Evolutionary conservation across 371 early-diverging fungal species (phyloP), one percentile per base, ranked within the genome.

Genomic region (Nematocida minor): DNA sequence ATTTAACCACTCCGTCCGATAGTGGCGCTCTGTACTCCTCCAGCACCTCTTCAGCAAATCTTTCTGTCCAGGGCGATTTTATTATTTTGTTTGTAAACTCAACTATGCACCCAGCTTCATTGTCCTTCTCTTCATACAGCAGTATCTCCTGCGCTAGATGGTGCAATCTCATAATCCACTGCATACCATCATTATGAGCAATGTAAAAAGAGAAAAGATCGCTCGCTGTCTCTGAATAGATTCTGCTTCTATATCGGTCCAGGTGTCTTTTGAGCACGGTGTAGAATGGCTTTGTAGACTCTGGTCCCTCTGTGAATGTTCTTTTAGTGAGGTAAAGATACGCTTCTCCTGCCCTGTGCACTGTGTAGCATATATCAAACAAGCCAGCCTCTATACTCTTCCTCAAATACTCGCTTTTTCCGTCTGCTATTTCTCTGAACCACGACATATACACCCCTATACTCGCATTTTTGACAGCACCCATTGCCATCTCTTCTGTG

Each of bases 391-490:
- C 6, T 44, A 69, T 47, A 27, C 16, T 2, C 9, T 42, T 46
- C 48, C 36, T 69, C 2, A 69, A 47, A 2, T 7, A 16, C 4
- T 22, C 22, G 2, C 60, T 60, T 22, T 41, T 55, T 41, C 69
- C 69, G 16, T 69, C 69, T 7, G 57, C 36, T 46, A 69, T 55
- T 46, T 69, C 69, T 47, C 55, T 69, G 34, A 69, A 69, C 69
- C 69, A 69, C 4, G 69, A 69, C 34, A 69, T 67, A 22, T 60
- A 69, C 25, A 69, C n/a, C 38, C 69, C 69, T 14, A 60, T 46
- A 34, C 51, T 38, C 16, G 69, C 69, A 60, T 41, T 69, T 36
- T 69, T 69, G 9, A 44, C 60, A 3, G 46, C 57, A 29, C 29
- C 11, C 11, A 44, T n/a, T 4, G 69, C 69, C 9, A 27, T 32